Evolutionary conservation across 2,329 filamentous ascomycete genomes (phyloP), one percentile per base, ranked within the genome.

Genomic region (Acrocalymma vagum): DNA sequence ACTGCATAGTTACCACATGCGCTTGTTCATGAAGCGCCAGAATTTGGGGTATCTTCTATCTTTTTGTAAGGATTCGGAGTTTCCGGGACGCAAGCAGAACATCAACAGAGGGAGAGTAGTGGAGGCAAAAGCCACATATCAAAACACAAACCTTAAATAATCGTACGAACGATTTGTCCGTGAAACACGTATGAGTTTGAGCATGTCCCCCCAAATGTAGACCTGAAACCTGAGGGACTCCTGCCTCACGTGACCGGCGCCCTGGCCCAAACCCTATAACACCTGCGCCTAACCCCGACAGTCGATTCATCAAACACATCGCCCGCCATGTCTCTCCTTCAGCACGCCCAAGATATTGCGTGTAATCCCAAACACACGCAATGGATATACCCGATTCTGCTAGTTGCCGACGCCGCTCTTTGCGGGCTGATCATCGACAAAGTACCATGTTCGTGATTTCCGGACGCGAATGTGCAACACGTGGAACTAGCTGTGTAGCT

Each of bases 361-460:
- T 73, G 66, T n/a, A 78, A 85, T 49, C 76, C 80, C 1, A 72
- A 72, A 32, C 78, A 85, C 58, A 78, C 78, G 31, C 70, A 63
- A 80, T 86, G 83, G 83, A 78, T 92, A 27, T 75, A 84, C 5
- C 79, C 84, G 0, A 73, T 84, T 3, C 77, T 96, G 5, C 76
- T 94, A 53, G 66, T 87, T 21, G 75, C 80, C 38, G 92, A 96
- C 63, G 84, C 83, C 6, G 69, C 81, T 13, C 80, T 96, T 15
- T 94, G 88, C 69, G 79, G 74, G 11, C 66, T 89, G 22, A 80
- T 96, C 51, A 87, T 96, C 51, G 85, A 83, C 79, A 92, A 85
- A 68, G 79, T 96, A 42, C 85, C 91, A 26, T 96, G 91, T 95
- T 76, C 74, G 86, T n/a, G n/a, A n/a, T 64, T 45, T 28, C 18